A percentile compares a stretch with the other conserved stretches of the same genome.
phyloP scores from a whole-genome alignment of 768 basidiomycete species.

The Termitomyces sp. region DNA sequence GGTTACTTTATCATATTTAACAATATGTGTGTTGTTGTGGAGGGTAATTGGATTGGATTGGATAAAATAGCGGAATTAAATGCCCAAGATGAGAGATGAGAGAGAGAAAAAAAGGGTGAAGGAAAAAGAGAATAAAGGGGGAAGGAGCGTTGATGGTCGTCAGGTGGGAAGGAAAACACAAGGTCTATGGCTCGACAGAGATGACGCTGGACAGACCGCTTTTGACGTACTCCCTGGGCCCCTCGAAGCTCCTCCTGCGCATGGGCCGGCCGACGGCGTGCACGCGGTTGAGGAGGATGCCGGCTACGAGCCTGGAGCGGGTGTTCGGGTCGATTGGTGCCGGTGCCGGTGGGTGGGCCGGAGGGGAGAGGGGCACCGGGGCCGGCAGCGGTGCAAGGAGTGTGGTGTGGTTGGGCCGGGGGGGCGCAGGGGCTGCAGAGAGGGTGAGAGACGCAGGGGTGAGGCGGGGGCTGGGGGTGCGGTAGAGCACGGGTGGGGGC shows the following conservation, averaged over 20 bases:
- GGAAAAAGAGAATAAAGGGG: neutral
- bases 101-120: neutral
- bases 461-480: neutral
- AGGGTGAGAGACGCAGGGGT: neutral
- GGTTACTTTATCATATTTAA: neutral
- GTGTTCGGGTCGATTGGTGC: constrained; percentile 17
- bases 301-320: constrained; percentile 49
- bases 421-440: constrained; percentile 6
- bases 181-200: constrained; percentile 36
- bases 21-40: neutral
- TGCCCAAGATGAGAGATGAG: neutral
- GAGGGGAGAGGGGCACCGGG: neutral
- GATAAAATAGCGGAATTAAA: constrained; percentile 1
- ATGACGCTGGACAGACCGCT: constrained; percentile 48
- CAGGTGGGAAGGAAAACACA: no score
- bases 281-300: constrained; percentile 49
- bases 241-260: constrained; percentile 30
- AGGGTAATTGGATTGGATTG: neutral
- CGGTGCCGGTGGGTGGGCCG: neutral
- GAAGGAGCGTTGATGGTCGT: neutral
- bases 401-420: neutral
- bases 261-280: constrained; percentile 47
- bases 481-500: neutral
- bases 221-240: constrained; percentile 39
- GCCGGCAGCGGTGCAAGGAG: neutral